Evolutionary conservation across 139 green algal species (phyloP).

Genomic region (Chlamydomonas eustigma): DNA sequence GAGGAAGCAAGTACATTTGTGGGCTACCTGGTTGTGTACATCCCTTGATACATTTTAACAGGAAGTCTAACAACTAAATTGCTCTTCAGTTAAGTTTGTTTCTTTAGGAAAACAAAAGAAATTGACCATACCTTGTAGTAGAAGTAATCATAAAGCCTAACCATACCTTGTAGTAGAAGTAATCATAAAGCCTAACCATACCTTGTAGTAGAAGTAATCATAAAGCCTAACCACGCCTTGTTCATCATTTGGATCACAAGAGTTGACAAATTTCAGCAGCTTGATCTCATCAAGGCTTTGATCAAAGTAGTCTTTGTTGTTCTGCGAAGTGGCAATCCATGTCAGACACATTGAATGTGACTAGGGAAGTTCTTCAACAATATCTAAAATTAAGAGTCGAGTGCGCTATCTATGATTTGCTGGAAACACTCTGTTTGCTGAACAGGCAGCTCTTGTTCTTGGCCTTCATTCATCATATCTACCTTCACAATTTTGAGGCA

Average conservation of each 20-base stretch:
- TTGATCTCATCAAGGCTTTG: slow-evolving; percentile 97
- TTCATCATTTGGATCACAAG: slow-evolving; percentile 80
- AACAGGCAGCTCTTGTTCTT: neutral
- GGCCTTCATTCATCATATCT: neutral
- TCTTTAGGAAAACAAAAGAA: neutral
- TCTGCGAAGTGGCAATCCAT: too few relatives aligned
- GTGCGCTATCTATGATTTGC: neutral
- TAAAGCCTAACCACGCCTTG: slow-evolving; percentile 85
- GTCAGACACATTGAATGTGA: too few relatives aligned
- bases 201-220: slow-evolving; percentile 96
- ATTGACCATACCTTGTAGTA: too few relatives aligned
- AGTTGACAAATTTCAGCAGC: slow-evolving; percentile 81
- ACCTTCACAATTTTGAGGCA: slow-evolving; percentile 97
- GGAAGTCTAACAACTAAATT: too few relatives aligned
- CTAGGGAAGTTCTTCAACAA: too few relatives aligned
- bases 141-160: slow-evolving; percentile 86
- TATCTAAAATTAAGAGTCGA: neutral
- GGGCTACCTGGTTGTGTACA: too few relatives aligned
- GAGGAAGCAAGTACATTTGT: too few relatives aligned
- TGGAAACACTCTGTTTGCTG: neutral
- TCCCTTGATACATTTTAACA: too few relatives aligned
- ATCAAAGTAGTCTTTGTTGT: slow-evolving; percentile 98
- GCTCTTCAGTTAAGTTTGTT: too few relatives aligned
- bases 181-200: slow-evolving; percentile 89
- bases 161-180: slow-evolving; percentile 91